Base-by-base conservation (phyloP, 495 filamentous ascomycete species). In the Pseudevernia furfuracea region DNA sequence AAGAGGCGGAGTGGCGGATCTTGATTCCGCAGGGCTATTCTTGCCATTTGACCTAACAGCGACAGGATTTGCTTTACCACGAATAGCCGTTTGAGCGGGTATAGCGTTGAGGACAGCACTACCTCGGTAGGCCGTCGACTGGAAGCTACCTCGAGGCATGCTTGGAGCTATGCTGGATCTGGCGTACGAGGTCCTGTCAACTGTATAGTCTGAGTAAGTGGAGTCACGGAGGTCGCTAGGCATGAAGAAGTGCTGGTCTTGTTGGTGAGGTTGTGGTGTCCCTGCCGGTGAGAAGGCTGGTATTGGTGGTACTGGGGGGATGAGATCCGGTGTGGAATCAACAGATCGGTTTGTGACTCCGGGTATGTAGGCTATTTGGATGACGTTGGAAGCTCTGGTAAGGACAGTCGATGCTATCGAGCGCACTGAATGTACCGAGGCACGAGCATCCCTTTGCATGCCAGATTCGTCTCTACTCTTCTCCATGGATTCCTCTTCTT, bases 361-460 rank as follows among this genome's bases (percentile, higher is more conserved):
- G 58, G 94, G 94, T 68, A 98, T 97, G 74, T 97, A 98, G 53
- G 95, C 94, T 74, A 98, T 98, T 76, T 97, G 94, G 66, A 98
- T 98, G 72, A 98, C 90, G 77, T 98, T 97, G 65, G 93, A 97
- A 53, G 94, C 94, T 56, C 94, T 87, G 9, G 94, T 97, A 61
- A 96, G 85, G 61, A 97, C 90, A 58, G 93, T 97, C 14, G 92
- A 96, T 21, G 95, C 94, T 70, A 97, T 91, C 44, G 92, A 97
- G 66, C 86, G 83, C 61, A 90, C 88, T 7, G 93, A 96, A 69
- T 96, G 91, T 43, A 92, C 90, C 34, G 90, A 91, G 34, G 86
- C 83, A 65, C 88, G 83, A 59, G 86, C 81, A 67, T 89, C 86
- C 59, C 84, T 78, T 62, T 80, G 79, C 67, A 82, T 79, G 41